Evolutionary conservation across 192 early-diverging fungal species (phyloP).

Genomic region (Coemansia umbellata): DNA sequence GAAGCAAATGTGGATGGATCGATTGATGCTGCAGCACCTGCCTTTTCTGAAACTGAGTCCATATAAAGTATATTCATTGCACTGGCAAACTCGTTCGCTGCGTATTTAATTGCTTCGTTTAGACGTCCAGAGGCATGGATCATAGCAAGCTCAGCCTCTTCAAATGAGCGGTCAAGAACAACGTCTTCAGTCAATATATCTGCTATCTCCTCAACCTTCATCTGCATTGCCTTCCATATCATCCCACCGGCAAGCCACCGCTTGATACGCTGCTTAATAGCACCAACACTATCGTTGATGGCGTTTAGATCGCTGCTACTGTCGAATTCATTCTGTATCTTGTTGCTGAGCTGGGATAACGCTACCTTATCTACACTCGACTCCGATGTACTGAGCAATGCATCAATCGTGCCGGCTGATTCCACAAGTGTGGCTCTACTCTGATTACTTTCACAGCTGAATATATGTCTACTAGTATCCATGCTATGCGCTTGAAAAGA

Average conservation of each 20-base stretch:
- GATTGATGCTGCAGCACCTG: not conserved
- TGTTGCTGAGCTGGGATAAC: slow-evolving; percentile 18
- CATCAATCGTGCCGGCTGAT: not conserved
- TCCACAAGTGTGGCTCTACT: too few species aligned
- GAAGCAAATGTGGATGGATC: slow-evolving; percentile 6
- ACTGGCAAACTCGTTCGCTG: slow-evolving; percentile 10
- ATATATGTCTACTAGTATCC: too few species aligned
- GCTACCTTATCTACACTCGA: not conserved
- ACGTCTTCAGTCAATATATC: slow-evolving; percentile 29
- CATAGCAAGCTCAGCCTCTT: slow-evolving; percentile 43
- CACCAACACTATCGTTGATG: slow-evolving; percentile 28
- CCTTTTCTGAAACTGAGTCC: not conserved
- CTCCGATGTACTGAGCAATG: not conserved
- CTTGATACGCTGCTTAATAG: slow-evolving; percentile 18
- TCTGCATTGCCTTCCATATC: slow-evolving; percentile 32
- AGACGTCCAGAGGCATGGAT: slow-evolving; percentile 40
- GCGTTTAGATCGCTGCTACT: slow-evolving; percentile 16
- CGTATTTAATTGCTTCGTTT: slow-evolving; percentile 14
- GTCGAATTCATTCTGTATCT: slow-evolving; percentile 28
- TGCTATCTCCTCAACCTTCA: slow-evolving; percentile 38
- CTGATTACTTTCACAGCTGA: too few species aligned
- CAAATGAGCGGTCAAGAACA: slow-evolving; percentile 31
- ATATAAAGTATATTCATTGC: not conserved
- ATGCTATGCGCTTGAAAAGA: too few species aligned
- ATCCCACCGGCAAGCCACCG: slow-evolving; percentile 31